Conservation (phyloP, 148 eudicot species). For the Chenopodium formosanum region DNA sequence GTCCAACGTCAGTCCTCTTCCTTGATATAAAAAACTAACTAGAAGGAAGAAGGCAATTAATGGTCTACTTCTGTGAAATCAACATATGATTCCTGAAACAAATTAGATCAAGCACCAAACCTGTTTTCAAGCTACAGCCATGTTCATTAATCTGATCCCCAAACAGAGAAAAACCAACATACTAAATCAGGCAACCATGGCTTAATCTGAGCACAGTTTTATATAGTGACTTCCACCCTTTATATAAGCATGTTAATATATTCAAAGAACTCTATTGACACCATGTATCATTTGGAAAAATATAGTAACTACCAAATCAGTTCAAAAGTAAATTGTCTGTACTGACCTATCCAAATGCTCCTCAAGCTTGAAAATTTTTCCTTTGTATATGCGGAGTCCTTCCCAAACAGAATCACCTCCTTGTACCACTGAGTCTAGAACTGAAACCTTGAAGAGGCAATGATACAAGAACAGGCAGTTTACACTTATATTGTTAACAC, state of each 20-base stretch:
- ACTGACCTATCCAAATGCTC: constrained; percentile 93
- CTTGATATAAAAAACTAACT: neutral
- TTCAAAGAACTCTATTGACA: neutral
- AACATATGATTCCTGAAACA: neutral
- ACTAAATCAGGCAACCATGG: neutral
- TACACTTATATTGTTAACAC: neutral
- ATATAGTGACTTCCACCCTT: neutral
- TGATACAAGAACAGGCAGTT: constrained; percentile 22
- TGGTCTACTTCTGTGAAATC: neutral
- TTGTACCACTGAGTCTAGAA: constrained; percentile 98
- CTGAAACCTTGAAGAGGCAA: constrained; percentile 67
- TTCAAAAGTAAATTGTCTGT: neutral
- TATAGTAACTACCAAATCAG: neutral
- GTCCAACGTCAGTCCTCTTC: neutral
- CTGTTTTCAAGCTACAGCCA: neutral
- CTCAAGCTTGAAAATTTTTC: constrained; percentile 89
- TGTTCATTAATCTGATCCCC: neutral
- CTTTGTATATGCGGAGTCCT: constrained; percentile 84
- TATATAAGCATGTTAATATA: neutral
- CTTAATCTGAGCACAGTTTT: neutral
- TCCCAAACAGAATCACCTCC: constrained; percentile 99
- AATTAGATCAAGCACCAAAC: neutral
- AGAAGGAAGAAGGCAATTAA: neutral
- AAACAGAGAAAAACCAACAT: neutral
- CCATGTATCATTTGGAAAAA: neutral